Percentiles rank a stretch among this genome's conserved stretches.
Evolutionary conservation across 352 stramenopile species (phyloP).

Genomic region (Phytophthora multivora): DNA sequence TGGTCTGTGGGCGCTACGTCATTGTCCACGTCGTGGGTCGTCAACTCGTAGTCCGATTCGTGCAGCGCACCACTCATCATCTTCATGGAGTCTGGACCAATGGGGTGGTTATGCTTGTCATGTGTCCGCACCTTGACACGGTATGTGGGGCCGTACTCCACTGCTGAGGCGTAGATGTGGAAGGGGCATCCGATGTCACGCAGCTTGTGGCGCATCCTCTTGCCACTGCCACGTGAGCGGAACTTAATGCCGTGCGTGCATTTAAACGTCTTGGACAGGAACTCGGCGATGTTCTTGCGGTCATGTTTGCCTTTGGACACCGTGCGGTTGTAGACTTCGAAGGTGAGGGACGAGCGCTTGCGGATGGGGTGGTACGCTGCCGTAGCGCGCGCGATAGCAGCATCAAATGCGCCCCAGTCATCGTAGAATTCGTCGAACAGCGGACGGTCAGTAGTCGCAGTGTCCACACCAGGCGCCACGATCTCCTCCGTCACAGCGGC

Average conservation of each 20-base stretch:
- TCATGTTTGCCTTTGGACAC: conserved; percentile 86
- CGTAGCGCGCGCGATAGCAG: conserved; percentile 60
- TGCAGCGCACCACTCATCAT: conserved; percentile 48
- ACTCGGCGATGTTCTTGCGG: conserved; percentile 74
- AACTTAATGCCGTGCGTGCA: conserved; percentile 88
- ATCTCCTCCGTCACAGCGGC: conserved; percentile 2
- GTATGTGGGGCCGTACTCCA: conserved; percentile 68
- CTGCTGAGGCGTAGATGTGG: conserved; percentile 75
- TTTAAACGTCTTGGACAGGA: conserved; percentile 84
- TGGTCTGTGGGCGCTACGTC: neutral
- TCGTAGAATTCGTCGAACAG: conserved; percentile 81
- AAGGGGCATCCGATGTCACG: conserved; percentile 80
- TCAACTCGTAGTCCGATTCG: conserved; percentile 67
- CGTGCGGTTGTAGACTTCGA: conserved; percentile 87
- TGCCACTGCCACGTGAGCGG: conserved; percentile 68
- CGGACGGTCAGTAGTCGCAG: conserved; percentile 9
- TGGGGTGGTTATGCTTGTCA: conserved; percentile 80
- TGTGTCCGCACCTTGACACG: conserved; percentile 74
- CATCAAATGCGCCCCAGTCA: conserved; percentile 75
- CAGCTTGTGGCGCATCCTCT: conserved; percentile 67
- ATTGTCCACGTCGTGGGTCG: conserved; percentile 15
- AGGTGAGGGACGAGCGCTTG: conserved; percentile 83
- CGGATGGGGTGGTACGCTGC: conserved; percentile 76
- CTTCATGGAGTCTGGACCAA: conserved; percentile 71
- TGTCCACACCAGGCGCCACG: neutral